Base-by-base conservation (phyloP, 257 asterid species). In the Penstemon barbatus region DNA sequence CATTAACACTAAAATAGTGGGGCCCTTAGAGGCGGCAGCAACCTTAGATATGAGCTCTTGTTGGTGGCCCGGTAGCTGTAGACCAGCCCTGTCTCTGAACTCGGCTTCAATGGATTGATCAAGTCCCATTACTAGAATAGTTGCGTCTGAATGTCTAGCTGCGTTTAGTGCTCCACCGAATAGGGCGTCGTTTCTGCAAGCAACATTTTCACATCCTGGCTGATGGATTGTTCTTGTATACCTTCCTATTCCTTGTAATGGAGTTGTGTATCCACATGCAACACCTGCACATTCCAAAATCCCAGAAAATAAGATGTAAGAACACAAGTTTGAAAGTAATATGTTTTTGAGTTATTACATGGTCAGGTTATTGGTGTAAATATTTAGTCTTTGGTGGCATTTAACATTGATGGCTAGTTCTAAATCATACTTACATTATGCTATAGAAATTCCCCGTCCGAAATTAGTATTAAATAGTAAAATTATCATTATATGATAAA, bases 21-120 rank as follows among this genome's bases (percentile, higher is more conserved):
- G 97, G 13, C 91, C 96, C 37, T 58, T 88, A 0, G 97, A 75
- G 41, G 92, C 95, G 19, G 82, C 85, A 0, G 96, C 83, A 41
- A 91, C 89, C 70, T 78, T 82, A 2, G 88, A 77, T 41, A 91
- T 72, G 57, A 91, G 95, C 61, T 88, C 89, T 13, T 80, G 87
- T 65, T 91, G 96, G 57, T 66, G 84, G 0, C 97, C 91, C 0
- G 97, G 97, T 37, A 88, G 77, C 36, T 83, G 66, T 1, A 91
- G 81, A 6, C 89, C 92, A 0, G 82, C 81, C 53, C 97, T 53
- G 68, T 91, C 97, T 58, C 75, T 69, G 71, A 80, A 80, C 78
- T 91, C 97, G 0, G 95, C 90, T 73, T 91, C 97, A 13, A 91
- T 61, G 2, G 95, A 80, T 49, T 86, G 96, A 54, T 91, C 96